A percentile compares a stretch with the other conserved stretches of the same genome.
These are phyloP conservation scores for Graphium sp. DNA, from an alignment of 2,329 filamentous ascomycete genomes.

Conservation along the genomic window DNA sequence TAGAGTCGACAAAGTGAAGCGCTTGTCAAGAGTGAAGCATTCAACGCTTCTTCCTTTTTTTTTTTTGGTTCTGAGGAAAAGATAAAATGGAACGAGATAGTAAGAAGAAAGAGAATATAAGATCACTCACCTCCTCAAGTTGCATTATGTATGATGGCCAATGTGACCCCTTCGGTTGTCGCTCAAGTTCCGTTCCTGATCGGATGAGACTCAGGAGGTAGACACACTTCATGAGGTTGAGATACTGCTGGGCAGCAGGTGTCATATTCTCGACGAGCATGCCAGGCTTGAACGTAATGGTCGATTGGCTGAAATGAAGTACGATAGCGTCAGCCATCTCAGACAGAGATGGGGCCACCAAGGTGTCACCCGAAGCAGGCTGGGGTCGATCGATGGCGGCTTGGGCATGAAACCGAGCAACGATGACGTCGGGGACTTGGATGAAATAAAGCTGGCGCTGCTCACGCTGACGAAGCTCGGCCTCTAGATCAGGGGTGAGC, in stretches of 20 bases:
- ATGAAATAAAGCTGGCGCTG: conserved; percentile 4
- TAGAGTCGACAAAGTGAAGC: too few species aligned
- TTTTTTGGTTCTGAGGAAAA: too few species aligned
- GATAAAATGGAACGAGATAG: too few species aligned
- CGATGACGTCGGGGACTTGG: conserved; percentile 9
- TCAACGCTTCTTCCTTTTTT: too few species aligned
- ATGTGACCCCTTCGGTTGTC: conserved; percentile 11
- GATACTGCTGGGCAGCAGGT: conserved; percentile 10
- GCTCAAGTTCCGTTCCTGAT: conserved; percentile 5
- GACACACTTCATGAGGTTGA: conserved; percentile 16
- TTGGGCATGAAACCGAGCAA: conserved; percentile 9
- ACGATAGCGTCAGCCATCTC: conserved; percentile 16
- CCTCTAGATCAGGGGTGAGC: conserved; percentile 8
- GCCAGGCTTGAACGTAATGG: conserved; percentile 9
- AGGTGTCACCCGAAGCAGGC: conserved; percentile 10
- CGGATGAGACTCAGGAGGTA: conserved; percentile 11
- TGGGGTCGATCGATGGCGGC: conserved; percentile 10
- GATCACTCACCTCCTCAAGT: conserved; percentile 13
- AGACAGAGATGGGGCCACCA: conserved; percentile 3
- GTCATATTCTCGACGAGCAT: conserved; percentile 11
- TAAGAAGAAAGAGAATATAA: conserved; percentile 2
- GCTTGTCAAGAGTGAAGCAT: too few species aligned
- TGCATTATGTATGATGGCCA: conserved; percentile 17
- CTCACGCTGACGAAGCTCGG: conserved; percentile 6
- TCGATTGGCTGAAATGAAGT: conserved; percentile 11